Conservation (phyloP, 139 green algal genomes). For the Edaphochlamys debaryana region DNA sequence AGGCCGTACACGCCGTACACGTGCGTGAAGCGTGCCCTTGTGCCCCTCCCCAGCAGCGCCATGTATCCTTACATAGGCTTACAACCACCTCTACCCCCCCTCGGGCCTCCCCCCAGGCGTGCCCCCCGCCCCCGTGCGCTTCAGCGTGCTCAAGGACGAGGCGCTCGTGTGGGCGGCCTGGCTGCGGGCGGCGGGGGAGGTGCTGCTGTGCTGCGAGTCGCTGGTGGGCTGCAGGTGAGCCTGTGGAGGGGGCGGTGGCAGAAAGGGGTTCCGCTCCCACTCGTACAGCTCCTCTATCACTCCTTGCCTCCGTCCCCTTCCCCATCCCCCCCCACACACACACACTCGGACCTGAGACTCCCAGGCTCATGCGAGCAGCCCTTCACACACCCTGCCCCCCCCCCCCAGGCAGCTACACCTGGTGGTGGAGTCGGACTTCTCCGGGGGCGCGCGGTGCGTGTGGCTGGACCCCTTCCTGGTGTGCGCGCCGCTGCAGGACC, state of each 20-base stretch:
- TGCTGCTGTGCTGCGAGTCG: constrained; percentile 1
- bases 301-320: no score
- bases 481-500: constrained; percentile 28
- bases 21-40: no score
- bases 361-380: no score
- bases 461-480: constrained; percentile 55
- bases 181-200: constrained; percentile 12
- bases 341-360: no score
- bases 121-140: constrained; percentile 48
- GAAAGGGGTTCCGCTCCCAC: no score
- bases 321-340: no score
- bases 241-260: no score
- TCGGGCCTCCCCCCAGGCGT: constrained; percentile 23
- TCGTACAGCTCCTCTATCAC: no score
- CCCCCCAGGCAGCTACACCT: constrained; percentile 32
- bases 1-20: no score
- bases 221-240: constrained; percentile 15
- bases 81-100: no score
- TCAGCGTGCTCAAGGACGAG: constrained; percentile 42
- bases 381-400: not conserved
- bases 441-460: constrained; percentile 29
- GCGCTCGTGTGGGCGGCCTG: constrained; percentile 34
- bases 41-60: no score
- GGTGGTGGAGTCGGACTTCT: constrained; percentile 58
- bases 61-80: no score